Evolutionary conservation across 371 early-diverging fungal genomes (phyloP), one percentile per base, ranked within the genome.

Genomic region (Dichotomocladium elegans): DNA sequence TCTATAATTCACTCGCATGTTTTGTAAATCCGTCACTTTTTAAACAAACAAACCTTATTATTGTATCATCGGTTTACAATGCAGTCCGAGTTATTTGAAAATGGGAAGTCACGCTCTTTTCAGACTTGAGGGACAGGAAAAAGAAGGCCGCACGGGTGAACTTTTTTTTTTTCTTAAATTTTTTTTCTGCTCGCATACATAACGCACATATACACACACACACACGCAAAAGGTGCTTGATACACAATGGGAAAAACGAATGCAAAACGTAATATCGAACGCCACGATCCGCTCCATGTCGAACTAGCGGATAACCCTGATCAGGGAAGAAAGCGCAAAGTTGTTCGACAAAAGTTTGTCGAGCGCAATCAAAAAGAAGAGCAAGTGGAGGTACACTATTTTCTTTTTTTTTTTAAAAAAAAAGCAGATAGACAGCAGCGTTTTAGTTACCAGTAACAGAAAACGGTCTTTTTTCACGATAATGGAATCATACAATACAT

Each of bases 271-370:
- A 37, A 37, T 21, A 21, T 37, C 15, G 37, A 62, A 34, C 85
- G 90, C 26, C 91, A 89, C 60, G 90, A 91, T 57, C 91, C 91
- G 58, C 78, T 91, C 21, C 87, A 88, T 68, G 81, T 84, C 17
- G 85, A 90, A 59, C 60, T 91, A 29, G 67, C 68, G 24, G 83
- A 85, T n/a, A 78, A 77, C 49, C 74, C 76, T 47, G 80, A 79
- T 55, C 46, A 67, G 41, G 57, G 72, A 51, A 52, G 65, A 37
- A 34, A 63, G 45, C 61, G 64, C 29, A 71, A 77, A 50, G 63
- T 68, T 27, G 71, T 77, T 48, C 71, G 87, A 55, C 70, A 84
- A 74, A 90, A 88, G 62, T 70, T 81, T 60, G 64, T 74, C 15
- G 82, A 83, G 53, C 81, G 85, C 47, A 81, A 75, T 51, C 68